Conservation (phyloP, 768 basidiomycete species). For the Mycena amicta region DNA sequence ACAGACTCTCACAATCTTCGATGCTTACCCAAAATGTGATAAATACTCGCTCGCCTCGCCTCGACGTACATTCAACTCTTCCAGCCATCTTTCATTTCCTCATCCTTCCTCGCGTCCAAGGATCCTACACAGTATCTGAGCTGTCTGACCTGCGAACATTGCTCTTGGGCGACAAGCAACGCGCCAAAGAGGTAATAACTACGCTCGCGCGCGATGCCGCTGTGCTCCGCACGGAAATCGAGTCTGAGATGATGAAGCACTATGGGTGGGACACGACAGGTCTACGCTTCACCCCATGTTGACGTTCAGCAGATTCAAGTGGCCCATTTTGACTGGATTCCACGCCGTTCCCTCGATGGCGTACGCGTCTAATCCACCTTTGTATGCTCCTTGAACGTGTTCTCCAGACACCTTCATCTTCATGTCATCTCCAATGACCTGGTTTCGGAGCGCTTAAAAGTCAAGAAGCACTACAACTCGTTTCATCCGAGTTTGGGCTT, state of each 20-base stretch:
- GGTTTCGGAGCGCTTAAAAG: conserved; percentile 69
- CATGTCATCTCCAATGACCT: conserved; percentile 86
- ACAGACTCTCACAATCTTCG: conserved; percentile 68
- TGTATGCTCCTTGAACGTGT: conserved; percentile 2
- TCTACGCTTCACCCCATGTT: too few relatives aligned
- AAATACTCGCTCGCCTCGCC: background rate
- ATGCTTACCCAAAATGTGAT: conserved; percentile 73
- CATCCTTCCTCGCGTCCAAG: conserved; percentile 67
- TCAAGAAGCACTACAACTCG: conserved; percentile 90
- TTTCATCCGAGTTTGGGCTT: conserved; percentile 86
- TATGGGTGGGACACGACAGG: too few relatives aligned
- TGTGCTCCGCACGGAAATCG: conserved; percentile 59
- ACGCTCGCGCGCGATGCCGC: conserved; percentile 60
- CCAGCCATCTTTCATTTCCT: conserved; percentile 83
- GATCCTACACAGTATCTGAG: conserved; percentile 33
- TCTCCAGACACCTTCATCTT: conserved; percentile 73
- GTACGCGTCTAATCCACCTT: conserved; percentile 47
- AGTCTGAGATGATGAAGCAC: conserved; percentile 77
- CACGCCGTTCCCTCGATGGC: conserved; percentile 86
- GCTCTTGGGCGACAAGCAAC: conserved; percentile 52
- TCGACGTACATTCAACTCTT: background rate
- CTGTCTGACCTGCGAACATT: conserved; percentile 61
- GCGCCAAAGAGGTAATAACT: conserved; percentile 55
- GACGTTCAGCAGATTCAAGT: too few relatives aligned
- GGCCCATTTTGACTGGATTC: conserved; percentile 81